These are phyloP conservation scores for Holtermannia corniformis DNA, from an alignment of 768 basidiomycete species.

Conservation along the genomic window DNA sequence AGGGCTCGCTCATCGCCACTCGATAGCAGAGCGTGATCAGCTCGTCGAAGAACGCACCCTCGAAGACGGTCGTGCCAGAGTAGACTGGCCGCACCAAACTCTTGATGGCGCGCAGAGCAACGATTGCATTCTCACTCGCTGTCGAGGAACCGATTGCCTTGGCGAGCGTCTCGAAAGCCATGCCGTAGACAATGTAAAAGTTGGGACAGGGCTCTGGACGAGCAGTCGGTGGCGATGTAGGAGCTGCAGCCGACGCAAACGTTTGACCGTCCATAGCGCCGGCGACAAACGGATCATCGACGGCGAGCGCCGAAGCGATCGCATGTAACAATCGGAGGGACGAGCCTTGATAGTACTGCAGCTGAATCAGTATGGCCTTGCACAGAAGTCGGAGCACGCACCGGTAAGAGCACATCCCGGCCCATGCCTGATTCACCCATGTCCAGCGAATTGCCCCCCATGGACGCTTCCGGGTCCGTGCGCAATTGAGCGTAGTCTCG, in stretches of 20 bases:
- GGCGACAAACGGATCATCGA: constrained; percentile 56
- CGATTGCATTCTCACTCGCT: constrained; percentile 37
- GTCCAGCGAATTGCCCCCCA: constrained; percentile 55
- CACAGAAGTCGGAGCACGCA: constrained; percentile 47
- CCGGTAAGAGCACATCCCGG: constrained; percentile 81
- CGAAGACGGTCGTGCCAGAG: constrained; percentile 68
- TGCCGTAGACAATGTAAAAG: constrained; percentile 83
- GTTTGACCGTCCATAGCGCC: constrained; percentile 63
- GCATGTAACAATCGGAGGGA: constrained; percentile 80
- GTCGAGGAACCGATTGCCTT: constrained; percentile 27
- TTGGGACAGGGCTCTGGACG: constrained; percentile 44
- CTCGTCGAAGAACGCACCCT: constrained; percentile 79
- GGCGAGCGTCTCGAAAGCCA: constrained; percentile 77
- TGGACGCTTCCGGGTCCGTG: constrained; percentile 62
- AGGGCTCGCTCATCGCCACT: constrained; percentile 76
- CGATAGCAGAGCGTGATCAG: constrained; percentile 79
- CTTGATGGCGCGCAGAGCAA: constrained; percentile 66
- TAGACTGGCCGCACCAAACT: constrained; percentile 71
- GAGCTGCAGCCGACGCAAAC: constrained; percentile 14
- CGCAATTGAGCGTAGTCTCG: constrained; percentile 87
- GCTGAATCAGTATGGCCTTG: background rate
- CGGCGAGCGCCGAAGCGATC: constrained; percentile 67
- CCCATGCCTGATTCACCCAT: constrained; percentile 72
- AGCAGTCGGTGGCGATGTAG: constrained; percentile 4
- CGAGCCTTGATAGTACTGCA: constrained; percentile 73